Conservation (phyloP, 257 asterid species). For the Asclepias syriaca region DNA sequence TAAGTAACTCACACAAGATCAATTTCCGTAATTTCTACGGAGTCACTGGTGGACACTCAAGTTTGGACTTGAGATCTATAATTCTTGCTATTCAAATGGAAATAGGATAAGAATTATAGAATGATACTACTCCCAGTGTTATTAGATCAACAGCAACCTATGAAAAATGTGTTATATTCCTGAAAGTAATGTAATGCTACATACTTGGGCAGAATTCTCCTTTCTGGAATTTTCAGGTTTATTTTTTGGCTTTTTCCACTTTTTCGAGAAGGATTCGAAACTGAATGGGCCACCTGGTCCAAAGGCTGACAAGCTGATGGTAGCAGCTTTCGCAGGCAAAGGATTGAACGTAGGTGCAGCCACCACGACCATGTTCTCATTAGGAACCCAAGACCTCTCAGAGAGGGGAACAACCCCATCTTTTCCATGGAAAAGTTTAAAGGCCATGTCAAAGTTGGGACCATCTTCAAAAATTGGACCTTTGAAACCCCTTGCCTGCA, state of each 20-base stretch:
- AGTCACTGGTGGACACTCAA: too few species aligned
- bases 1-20: too few species aligned
- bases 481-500: conserved; percentile 45
- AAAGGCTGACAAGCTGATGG: conserved; percentile 68
- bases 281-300: conserved; percentile 82
- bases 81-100: too few species aligned
- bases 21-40: too few species aligned
- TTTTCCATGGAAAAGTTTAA: conserved; percentile 73
- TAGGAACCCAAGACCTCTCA: conserved; percentile 23
- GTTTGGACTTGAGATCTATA: too few species aligned
- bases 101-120: neutral
- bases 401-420: conserved; percentile 72
- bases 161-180: neutral
- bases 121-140: neutral
- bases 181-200: conserved; percentile 1
- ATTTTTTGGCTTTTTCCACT: conserved; percentile 45
- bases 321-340: conserved; percentile 62
- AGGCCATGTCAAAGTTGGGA: conserved; percentile 61
- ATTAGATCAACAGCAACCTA: neutral
- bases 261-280: conserved; percentile 50
- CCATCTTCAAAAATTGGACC: conserved; percentile 89
- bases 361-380: conserved; percentile 29
- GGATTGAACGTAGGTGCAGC: conserved; percentile 47
- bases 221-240: conserved; percentile 41
- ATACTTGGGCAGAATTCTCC: conserved; percentile 48